Base-by-base conservation (phyloP, 2,329 filamentous ascomycete genomes). In the Juglanconis sp. region DNA sequence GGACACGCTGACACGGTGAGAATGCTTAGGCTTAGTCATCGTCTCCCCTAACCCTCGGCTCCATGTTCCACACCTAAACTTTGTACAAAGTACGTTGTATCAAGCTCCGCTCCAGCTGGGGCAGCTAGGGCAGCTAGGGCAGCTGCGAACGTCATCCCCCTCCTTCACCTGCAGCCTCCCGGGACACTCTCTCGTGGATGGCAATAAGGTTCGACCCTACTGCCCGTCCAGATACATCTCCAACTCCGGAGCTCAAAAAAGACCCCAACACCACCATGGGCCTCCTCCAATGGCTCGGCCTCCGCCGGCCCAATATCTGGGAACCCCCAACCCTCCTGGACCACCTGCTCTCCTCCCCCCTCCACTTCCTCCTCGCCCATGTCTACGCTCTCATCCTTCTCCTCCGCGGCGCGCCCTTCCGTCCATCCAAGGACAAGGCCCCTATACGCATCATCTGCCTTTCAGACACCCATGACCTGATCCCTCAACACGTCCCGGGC, bases 381-480 rank as follows among this genome's bases (percentile, higher is more conserved):
- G 69, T 91, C 62, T 90, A 93, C 75, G 77, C 79, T 60, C 56
- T 88, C 52, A 75, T 94, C 59, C 82, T 89, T 40, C 78, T 79
- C 67, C 81, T 96, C 3, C 89, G 91, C 34, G 88, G 89, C 2
- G 73, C 79, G 10, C 85, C 90, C 1, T 84, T 86, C 66, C 77
- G 72, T 15, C 84, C 87, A 10, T 81, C 85, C 2, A 77, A 77
- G 36, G 76, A 80, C 58, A 78, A 59, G 6, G 36, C 77, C 59
- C 78, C 77, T 1, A 84, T 97, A 69, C 87, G 87, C 62, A 82
- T 97, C 32, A 90, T 97, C 64, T 96, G 91, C 75, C 86, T 97
- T 65, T 94, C 92, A 9, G 94, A 97, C 75, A 97, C 94, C 0
- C 94, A 97, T 76, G 86, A 85, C 62, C 79, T 82, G 47, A 80